phyloP scores from a whole-genome alignment of 176 grass and related monocot genomes.

The Tillandsia leiboldiana region DNA sequence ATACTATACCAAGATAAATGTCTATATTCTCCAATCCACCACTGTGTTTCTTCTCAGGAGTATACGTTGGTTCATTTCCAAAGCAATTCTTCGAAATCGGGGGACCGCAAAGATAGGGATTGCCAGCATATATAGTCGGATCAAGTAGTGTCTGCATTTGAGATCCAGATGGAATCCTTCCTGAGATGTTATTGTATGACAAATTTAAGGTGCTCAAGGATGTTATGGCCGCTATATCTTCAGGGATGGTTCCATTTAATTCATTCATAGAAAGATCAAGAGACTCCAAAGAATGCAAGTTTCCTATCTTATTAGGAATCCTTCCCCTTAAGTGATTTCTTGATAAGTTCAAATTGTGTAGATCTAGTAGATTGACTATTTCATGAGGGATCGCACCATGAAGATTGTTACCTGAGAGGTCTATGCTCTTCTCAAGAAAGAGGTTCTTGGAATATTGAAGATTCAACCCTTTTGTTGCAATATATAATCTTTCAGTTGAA shows the following conservation, averaged over 20 bases:
- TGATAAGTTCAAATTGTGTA: conserved; percentile 27
- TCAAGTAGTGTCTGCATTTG: conserved; percentile 38
- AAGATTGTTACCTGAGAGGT: too few relatives aligned
- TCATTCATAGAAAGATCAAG: conserved; percentile 30
- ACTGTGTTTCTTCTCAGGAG: neutral
- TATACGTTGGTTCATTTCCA: neutral
- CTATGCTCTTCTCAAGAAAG: too few relatives aligned
- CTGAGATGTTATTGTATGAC: conserved; percentile 30
- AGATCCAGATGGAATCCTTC: conserved; percentile 17
- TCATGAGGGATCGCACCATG: too few relatives aligned
- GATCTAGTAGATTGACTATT: neutral
- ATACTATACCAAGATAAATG: too few relatives aligned
- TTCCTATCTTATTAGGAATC: conserved; percentile 13
- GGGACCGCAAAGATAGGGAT: conserved; percentile 16
- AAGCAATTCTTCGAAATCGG: conserved; percentile 13
- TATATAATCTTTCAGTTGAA: too few relatives aligned
- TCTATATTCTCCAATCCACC: too few relatives aligned
- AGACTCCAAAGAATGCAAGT: conserved; percentile 25
- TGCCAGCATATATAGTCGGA: conserved; percentile 22
- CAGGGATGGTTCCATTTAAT: conserved; percentile 16
- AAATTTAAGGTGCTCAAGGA: conserved; percentile 25
- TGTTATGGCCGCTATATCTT: conserved; percentile 1
- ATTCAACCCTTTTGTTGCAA: too few relatives aligned
- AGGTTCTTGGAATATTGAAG: too few relatives aligned
- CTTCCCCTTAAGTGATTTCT: conserved; percentile 8